Percentiles rank a stretch among this genome's conserved stretches.
Evolutionary conservation across 1,139 yeast species (phyloP).

Genomic region (Sugiyamaella novakii): DNA sequence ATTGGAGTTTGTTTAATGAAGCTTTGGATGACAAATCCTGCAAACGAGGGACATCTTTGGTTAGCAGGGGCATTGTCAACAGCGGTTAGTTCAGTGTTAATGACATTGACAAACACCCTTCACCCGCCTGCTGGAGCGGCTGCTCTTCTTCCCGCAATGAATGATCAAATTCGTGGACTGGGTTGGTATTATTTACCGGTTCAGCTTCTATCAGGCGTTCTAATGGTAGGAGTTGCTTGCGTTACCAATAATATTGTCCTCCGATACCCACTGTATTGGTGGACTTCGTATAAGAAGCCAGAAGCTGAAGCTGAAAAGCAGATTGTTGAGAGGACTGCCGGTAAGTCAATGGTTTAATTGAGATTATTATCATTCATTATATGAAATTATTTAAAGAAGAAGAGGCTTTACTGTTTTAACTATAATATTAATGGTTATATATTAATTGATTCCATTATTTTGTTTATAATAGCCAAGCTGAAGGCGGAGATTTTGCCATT

Average conservation of each 20-base stretch:
- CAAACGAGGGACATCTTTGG: conserved; percentile 52
- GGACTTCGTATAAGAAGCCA: conserved; percentile 48
- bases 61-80: conserved; percentile 64
- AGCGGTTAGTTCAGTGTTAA: conserved; percentile 56
- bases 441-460: too few species aligned
- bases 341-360: conserved; percentile 8
- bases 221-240: conserved; percentile 56
- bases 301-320: too few species aligned
- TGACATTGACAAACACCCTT: conserved; percentile 60
- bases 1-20: conserved; percentile 60
- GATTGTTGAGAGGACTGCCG: too few species aligned
- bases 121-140: conserved; percentile 82
- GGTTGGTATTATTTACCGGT: conserved; percentile 72
- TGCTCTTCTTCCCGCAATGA: conserved; percentile 61
- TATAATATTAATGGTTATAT: too few species aligned
- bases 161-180: conserved; percentile 50
- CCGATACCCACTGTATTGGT: conserved; percentile 64
- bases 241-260: conserved; percentile 59
- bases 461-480: too few species aligned
- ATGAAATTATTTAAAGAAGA: too few species aligned
- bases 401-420: too few species aligned
- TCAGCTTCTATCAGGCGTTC: conserved; percentile 54
- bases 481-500: too few species aligned
- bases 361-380: too few species aligned
- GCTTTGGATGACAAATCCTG: conserved; percentile 46